Evolutionary conservation across 306 rosid genomes (phyloP).

Genomic region (Betula pendula): DNA sequence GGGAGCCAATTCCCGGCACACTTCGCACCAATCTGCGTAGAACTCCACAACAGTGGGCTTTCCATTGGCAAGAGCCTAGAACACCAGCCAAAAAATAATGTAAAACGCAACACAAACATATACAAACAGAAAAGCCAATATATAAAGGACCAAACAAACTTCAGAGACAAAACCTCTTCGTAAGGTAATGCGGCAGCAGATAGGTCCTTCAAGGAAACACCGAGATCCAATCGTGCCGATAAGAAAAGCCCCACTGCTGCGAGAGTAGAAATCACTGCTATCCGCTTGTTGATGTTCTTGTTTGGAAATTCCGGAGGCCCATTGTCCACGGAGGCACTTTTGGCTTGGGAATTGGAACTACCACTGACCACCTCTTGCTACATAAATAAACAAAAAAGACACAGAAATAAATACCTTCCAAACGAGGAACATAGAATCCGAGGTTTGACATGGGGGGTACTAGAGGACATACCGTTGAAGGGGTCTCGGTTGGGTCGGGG

Average conservation of each 20-base stretch:
- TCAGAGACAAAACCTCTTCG: conserved; percentile 54
- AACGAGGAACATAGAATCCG: not conserved
- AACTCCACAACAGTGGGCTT: conserved; percentile 97
- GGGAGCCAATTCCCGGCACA: conserved; percentile 91
- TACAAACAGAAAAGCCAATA: not conserved
- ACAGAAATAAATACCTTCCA: not conserved
- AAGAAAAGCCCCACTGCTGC: conserved; percentile 78
- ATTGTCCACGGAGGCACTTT: conserved; percentile 36
- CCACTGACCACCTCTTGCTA: conserved; percentile 45
- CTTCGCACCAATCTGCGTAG: conserved; percentile 99
- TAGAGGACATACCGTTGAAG: conserved; percentile 43
- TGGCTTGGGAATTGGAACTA: conserved; percentile 24
- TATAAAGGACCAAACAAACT: not conserved
- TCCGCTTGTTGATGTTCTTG: conserved; percentile 55
- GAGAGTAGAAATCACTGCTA: conserved; percentile 65
- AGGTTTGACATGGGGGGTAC: not conserved
- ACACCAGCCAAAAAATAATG: conserved; percentile 13
- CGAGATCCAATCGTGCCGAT: conserved; percentile 72
- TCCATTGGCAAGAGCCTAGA: conserved; percentile 91
- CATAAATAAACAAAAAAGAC: not conserved
- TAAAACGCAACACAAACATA: conserved; percentile 1
- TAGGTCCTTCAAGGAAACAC: conserved; percentile 90
- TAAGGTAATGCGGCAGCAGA: conserved; percentile 83
- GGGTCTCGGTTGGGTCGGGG: conserved; percentile 46
- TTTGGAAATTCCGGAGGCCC: conserved; percentile 59